Percentiles rank a stretch among this genome's conserved stretches.
phyloP scores from a whole-genome alignment of 257 asterid genomes.

The Cordia subcordata region DNA sequence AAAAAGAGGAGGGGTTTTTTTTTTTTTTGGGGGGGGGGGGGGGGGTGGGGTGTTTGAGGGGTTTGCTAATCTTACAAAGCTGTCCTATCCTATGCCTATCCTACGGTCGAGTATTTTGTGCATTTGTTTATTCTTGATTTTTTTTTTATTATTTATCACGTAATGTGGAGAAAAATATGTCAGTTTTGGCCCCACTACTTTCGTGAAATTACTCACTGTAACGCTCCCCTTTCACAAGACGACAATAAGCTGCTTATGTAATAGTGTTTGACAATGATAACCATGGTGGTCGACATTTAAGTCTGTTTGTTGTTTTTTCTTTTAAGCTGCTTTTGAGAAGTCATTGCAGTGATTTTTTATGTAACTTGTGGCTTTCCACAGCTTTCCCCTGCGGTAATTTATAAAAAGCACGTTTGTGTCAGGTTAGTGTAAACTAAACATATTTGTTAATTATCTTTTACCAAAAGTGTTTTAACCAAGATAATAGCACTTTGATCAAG shows the following conservation, averaged over 20 bases:
- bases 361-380: neutral
- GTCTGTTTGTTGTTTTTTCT: neutral
- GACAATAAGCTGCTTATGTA: slow-evolving; percentile 27
- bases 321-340: neutral
- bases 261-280: slow-evolving; percentile 26
- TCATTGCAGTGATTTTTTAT: neutral
- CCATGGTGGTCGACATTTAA: slow-evolving; percentile 28
- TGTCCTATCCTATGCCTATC: slow-evolving; percentile 61
- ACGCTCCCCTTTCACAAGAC: slow-evolving; percentile 33
- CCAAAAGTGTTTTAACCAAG: too few relatives aligned
- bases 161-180: slow-evolving; percentile 16
- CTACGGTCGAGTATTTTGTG: slow-evolving; percentile 10
- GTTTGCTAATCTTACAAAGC: slow-evolving; percentile 33
- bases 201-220: slow-evolving; percentile 29
- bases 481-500: too few relatives aligned
- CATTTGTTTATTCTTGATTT: neutral
- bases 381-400: neutral
- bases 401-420: too few relatives aligned
- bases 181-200: slow-evolving; percentile 28
- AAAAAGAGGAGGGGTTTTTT: slow-evolving; percentile 12
- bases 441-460: too few relatives aligned
- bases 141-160: neutral
- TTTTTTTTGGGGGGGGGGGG: too few relatives aligned
- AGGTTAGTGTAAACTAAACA: too few relatives aligned
- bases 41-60: neutral